Percentiles rank a stretch among this genome's conserved stretches.
These are phyloP conservation scores for Sclerotinia nivalis DNA, from an alignment of 2,329 filamentous ascomycete species.

Conservation along the genomic window DNA sequence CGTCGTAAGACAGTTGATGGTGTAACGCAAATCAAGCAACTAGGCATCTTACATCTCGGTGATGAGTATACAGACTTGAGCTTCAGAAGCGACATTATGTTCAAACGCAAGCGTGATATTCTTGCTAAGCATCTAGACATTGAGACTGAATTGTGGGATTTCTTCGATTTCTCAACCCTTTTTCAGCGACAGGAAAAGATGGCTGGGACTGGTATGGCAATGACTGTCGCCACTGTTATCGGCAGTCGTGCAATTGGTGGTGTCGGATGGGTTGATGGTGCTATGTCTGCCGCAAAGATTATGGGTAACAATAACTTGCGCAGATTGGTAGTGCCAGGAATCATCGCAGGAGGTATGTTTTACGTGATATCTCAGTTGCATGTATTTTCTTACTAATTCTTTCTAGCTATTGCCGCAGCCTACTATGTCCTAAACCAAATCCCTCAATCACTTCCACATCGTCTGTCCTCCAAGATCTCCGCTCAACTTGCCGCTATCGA, in stretches of 20 bases:
- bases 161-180: constrained; percentile 82
- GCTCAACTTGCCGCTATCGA: constrained; percentile 78
- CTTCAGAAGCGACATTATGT: constrained; percentile 89
- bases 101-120: constrained; percentile 77
- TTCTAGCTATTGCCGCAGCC: constrained; percentile 67
- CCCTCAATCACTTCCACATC: constrained; percentile 82
- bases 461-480: constrained; percentile 82
- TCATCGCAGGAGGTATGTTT: constrained; percentile 74
- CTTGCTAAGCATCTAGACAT: constrained; percentile 84
- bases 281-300: constrained; percentile 76
- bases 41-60: constrained; percentile 85
- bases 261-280: constrained; percentile 85
- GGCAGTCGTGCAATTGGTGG: constrained; percentile 80
- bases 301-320: constrained; percentile 80
- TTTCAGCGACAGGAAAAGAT: constrained; percentile 93
- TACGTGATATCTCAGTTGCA: constrained; percentile 20
- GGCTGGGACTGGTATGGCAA: constrained; percentile 88
- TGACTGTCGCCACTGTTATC: constrained; percentile 86
- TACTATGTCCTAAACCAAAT: constrained; percentile 86
- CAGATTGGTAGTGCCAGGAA: constrained; percentile 75
- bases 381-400: constrained; percentile 38
- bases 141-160: constrained; percentile 86
- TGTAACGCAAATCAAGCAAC: constrained; percentile 83
- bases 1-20: constrained; percentile 73
- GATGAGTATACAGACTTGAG: constrained; percentile 82